A percentile compares a stretch with the other conserved stretches of the same genome.
phyloP scores from a whole-genome alignment of 139 green algal species.

The Chlorella sp. region DNA sequence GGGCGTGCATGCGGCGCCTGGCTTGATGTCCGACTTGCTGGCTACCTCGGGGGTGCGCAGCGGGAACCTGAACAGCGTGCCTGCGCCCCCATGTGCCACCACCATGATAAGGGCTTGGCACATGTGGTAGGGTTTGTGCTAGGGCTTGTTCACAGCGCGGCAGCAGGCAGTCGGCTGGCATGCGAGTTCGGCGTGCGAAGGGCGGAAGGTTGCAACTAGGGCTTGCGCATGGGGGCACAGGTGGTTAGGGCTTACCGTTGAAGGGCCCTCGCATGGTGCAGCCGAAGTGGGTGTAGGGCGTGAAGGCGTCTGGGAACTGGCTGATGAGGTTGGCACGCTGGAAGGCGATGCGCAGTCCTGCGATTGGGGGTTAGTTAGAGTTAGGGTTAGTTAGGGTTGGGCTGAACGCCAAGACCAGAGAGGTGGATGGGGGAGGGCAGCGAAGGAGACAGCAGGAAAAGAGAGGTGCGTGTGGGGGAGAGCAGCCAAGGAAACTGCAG shows the following conservation, averaged over 20 bases:
- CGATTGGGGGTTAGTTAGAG: too few species aligned
- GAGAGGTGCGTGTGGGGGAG: not conserved
- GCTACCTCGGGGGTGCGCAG: conserved; percentile 41
- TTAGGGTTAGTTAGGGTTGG: too few species aligned
- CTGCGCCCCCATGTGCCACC: conserved; percentile 4
- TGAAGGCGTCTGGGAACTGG: conserved; percentile 72
- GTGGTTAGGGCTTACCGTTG: not conserved
- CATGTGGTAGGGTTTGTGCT: too few species aligned
- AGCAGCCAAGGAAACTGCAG: not conserved
- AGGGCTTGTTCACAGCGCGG: too few species aligned
- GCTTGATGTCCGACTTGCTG: conserved; percentile 65
- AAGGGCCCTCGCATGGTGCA: conserved; percentile 42
- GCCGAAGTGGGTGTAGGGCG: conserved; percentile 59
- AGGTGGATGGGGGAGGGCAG: not conserved
- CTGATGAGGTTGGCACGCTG: conserved; percentile 36
- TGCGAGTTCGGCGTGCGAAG: too few species aligned
- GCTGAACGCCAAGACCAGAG: too few species aligned
- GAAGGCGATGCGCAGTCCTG: conserved; percentile 65
- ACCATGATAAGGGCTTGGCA: not conserved
- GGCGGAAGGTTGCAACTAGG: not conserved
- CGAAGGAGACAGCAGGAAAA: not conserved
- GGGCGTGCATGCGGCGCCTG: not conserved
- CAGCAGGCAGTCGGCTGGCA: too few species aligned
- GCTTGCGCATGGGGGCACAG: not conserved
- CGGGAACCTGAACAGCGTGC: conserved; percentile 78